These are phyloP conservation scores for Corymbia maculata DNA, from an alignment of 345 rosid species.

Conservation along the genomic window DNA sequence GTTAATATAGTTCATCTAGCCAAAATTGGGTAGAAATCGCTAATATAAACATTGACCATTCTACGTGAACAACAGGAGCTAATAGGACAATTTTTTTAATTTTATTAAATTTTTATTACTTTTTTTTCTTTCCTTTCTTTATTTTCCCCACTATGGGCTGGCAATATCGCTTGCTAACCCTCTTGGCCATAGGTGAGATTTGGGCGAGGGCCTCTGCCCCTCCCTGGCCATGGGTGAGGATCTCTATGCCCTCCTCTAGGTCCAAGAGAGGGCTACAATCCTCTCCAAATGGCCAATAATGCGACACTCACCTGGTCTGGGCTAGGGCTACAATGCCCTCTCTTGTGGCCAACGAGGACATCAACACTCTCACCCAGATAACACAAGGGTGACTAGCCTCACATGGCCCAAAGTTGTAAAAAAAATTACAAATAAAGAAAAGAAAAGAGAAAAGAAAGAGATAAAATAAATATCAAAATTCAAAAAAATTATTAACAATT, in stretches of 20 bases:
- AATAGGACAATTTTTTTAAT: background rate
- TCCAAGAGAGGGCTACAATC: background rate
- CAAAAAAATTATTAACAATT: no score
- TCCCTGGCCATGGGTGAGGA: background rate
- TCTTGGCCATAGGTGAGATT: rapidly evolving
- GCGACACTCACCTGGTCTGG: background rate
- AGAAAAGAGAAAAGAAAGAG: no score
- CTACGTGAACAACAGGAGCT: rapidly evolving
- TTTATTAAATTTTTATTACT: no score
- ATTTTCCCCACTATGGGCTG: background rate
- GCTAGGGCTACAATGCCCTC: background rate
- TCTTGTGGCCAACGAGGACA: background rate
- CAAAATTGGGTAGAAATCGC: background rate
- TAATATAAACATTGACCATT: rapidly evolving
- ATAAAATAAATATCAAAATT: no score
- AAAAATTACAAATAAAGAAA: no score
- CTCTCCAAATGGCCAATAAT: background rate
- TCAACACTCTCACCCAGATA: rapidly evolving
- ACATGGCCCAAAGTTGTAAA: background rate
- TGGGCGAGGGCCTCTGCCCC: background rate
- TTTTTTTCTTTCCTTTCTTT: background rate
- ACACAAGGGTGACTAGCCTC: background rate
- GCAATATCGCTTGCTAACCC: background rate
- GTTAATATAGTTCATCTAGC: no score
- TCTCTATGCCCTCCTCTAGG: background rate